Evolutionary conservation across 2,329 filamentous ascomycete genomes (phyloP), one percentile per base, ranked within the genome.

Genomic region (Chaetoscypha palmicola): DNA sequence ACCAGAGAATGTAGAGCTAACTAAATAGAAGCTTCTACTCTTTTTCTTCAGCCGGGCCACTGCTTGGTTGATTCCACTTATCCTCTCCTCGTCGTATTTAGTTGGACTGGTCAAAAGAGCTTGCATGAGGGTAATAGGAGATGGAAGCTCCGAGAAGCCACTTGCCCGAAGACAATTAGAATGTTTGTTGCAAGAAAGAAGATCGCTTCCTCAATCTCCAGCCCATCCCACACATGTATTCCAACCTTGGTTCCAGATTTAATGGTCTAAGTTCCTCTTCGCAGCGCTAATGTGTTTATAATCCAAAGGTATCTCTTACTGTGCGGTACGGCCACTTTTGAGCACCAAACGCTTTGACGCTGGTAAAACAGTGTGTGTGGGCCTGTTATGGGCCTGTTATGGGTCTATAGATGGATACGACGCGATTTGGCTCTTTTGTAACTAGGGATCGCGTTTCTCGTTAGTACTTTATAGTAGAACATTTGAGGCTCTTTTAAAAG

Each of bases 231-330:
- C 0, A 87, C 51, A 37, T 78, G 70, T 30, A 76, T 57, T 0
- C 73, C 77, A 9, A 83, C 70, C 56, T 87, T 87, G 0, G 83
- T 88, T 0, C 75, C 78, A 3, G 69, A 66, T 48, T 76, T 76
- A 38, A 88, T 87, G 1, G 77, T 72, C 84, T 83, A 88, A 0
- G 82, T 86, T 5, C 84, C 83, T 28, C 79, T 67, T 31, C 72
- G 72, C 39, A 88, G 59, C 1, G 82, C 81, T 21, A 84, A 57
- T 3, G 81, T 83, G 51, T 89, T 83, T 9, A 87, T 79, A 1
- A 81, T 56, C 81, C 83, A 87, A 2, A 88, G 70, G 52, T 86
- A n/a, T n/a, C n/a, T n/a, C n/a, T n/a, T n/a, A n/a, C n/a, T n/a
- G n/a, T n/a, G n/a, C n/a, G n/a, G n/a, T n/a, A n/a, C n/a, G n/a